Percentiles rank a stretch among this genome's conserved stretches.
Conservation (phyloP, 352 stramenopile genomes). For the Globisporangium okanoganense region DNA sequence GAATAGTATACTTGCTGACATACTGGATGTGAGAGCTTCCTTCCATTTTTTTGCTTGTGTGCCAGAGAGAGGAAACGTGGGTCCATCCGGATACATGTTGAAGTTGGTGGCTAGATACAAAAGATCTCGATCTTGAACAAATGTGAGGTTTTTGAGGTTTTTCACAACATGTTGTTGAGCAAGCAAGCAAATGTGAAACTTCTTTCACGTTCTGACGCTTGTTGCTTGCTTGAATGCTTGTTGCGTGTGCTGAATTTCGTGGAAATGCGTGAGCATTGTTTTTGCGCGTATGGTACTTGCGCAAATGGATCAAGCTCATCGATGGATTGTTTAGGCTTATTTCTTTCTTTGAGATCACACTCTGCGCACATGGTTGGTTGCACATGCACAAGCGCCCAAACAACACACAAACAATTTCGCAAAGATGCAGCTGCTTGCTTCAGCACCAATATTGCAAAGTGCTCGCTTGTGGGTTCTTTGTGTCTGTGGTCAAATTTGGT, state of each 20-base stretch:
- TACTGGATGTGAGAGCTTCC: not conserved
- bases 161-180: not conserved
- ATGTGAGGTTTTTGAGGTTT: not conserved
- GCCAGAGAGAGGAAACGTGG: not conserved
- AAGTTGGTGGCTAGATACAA: constrained; percentile 2
- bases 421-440: not conserved
- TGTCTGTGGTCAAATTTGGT: not conserved
- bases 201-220: not conserved
- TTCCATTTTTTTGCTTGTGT: constrained; percentile 8
- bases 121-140: constrained; percentile 20
- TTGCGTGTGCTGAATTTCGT: not conserved
- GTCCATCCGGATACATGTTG: constrained; percentile 4
- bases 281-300: no score
- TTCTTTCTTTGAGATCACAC: no score
- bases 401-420: no score
- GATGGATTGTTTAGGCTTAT: no score
- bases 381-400: no score
- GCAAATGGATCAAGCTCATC: no score
- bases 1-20: not conserved
- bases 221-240: not conserved
- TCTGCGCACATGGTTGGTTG: no score
- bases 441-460: not conserved
- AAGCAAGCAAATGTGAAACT: not conserved
- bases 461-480: not conserved
- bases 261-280: not conserved